Conservation (phyloP, 1,284 basidiomycete species). For the Malassezia dermatis region DNA sequence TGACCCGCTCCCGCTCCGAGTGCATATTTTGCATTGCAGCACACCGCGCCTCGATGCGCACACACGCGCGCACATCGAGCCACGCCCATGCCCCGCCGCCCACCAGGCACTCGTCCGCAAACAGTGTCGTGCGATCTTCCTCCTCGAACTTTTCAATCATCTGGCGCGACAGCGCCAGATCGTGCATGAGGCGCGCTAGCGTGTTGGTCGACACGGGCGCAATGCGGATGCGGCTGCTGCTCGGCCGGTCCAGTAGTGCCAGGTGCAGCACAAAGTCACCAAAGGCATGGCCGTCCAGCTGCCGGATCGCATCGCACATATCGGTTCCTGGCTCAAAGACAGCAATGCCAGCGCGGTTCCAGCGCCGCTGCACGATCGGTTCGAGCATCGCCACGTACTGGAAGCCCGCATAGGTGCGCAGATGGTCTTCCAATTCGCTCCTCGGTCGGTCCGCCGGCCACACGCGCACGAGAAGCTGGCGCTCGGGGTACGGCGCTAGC, state of each 20-base stretch:
- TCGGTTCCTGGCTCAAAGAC: slow-evolving; percentile 31
- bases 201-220: slow-evolving; percentile 33
- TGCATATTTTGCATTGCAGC: background rate
- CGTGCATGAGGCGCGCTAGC: slow-evolving; percentile 26
- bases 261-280: slow-evolving; percentile 31
- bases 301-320: slow-evolving; percentile 23
- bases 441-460: slow-evolving; percentile 29
- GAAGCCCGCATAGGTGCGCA: slow-evolving; percentile 29
- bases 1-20: slow-evolving; percentile 7
- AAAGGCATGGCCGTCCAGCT: slow-evolving; percentile 27
- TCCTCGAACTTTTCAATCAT: slow-evolving; percentile 24
- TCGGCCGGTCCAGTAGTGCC: slow-evolving; percentile 28
- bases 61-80: slow-evolving; percentile 20
- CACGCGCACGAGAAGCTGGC: slow-evolving; percentile 31
- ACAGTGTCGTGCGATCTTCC: slow-evolving; percentile 30
- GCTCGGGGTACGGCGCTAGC: slow-evolving; percentile 13
- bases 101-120: slow-evolving; percentile 11
- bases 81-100: slow-evolving; percentile 8
- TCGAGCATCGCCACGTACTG: slow-evolving; percentile 38
- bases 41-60: slow-evolving; percentile 22
- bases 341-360: slow-evolving; percentile 37
- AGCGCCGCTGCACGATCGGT: slow-evolving; percentile 30
- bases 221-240: slow-evolving; percentile 28
- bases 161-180: slow-evolving; percentile 28
- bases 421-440: slow-evolving; percentile 26